Conservation (phyloP, 1,284 basidiomycete species). For the Athelia sp. region DNA sequence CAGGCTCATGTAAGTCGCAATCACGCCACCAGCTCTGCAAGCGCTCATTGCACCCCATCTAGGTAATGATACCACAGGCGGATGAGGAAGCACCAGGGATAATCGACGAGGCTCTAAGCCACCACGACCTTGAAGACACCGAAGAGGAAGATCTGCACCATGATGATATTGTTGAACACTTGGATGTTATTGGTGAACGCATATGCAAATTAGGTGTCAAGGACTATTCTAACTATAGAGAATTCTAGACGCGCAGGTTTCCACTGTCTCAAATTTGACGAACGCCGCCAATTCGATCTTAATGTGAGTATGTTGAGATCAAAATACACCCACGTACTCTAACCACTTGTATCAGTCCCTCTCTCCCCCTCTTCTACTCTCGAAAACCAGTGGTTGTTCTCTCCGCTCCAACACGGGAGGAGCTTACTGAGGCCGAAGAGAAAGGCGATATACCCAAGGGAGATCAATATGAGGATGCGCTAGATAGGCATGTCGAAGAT, state of each 20-base stretch:
- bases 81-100: slow-evolving; percentile 29
- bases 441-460: slow-evolving; percentile 21
- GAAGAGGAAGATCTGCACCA: slow-evolving; percentile 43
- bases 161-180: slow-evolving; percentile 70
- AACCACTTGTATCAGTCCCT: too few species aligned
- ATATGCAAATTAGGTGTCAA: neutral
- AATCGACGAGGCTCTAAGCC: slow-evolving; percentile 40
- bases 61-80: slow-evolving; percentile 20
- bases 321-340: too few species aligned
- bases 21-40: neutral
- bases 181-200: slow-evolving; percentile 68
- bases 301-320: slow-evolving; percentile 39
- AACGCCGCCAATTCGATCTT: slow-evolving; percentile 79
- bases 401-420: slow-evolving; percentile 27
- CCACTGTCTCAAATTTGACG: slow-evolving; percentile 64
- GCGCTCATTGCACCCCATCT: slow-evolving; percentile 3
- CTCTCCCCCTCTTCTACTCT: slow-evolving; percentile 61
- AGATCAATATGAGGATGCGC: slow-evolving; percentile 44
- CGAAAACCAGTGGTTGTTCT: slow-evolving; percentile 64
- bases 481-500: slow-evolving; percentile 79
- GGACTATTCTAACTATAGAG: slow-evolving; percentile 2
- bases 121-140: slow-evolving; percentile 10
- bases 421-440: slow-evolving; percentile 23
- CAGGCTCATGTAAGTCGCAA: slow-evolving; percentile 26
- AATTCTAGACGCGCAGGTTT: slow-evolving; percentile 68